A percentile compares a stretch with the other conserved stretches of the same genome.
These are phyloP conservation scores for Dimargaris cristalligena DNA, from an alignment of 192 early-diverging fungal species.

Conservation along the genomic window DNA sequence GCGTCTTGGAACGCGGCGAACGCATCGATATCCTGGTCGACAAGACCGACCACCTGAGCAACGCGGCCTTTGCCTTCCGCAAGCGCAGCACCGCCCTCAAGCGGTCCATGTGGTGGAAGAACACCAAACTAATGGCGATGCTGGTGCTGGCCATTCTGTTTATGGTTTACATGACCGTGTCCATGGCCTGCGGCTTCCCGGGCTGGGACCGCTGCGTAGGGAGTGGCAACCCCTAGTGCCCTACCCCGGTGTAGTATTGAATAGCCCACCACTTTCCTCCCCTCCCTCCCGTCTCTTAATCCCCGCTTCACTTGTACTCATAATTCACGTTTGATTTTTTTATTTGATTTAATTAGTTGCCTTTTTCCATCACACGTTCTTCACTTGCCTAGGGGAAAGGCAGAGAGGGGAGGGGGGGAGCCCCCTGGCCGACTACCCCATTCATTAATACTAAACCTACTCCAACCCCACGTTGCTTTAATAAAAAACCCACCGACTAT, in stretches of 20 bases:
- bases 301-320: neutral
- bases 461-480: too few relatives aligned
- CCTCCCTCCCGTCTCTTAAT: too few relatives aligned
- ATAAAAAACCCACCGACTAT: too few relatives aligned
- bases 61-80: constrained; percentile 78
- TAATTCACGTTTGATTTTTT: constrained; percentile 1
- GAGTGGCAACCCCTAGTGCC: constrained; percentile 4
- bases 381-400: too few relatives aligned
- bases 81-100: constrained; percentile 70
- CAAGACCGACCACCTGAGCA: constrained; percentile 76
- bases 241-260: too few relatives aligned
- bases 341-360: too few relatives aligned
- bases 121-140: constrained; percentile 63
- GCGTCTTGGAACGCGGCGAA: constrained; percentile 74
- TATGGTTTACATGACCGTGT: constrained; percentile 57
- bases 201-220: constrained; percentile 31
- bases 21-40: constrained; percentile 78
- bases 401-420: too few relatives aligned
- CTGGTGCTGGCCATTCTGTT: constrained; percentile 41
- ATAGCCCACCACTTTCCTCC: too few relatives aligned
- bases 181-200: constrained; percentile 68
- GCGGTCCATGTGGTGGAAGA: constrained; percentile 90
- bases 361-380: too few relatives aligned
- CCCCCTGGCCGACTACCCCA: too few relatives aligned
- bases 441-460: too few relatives aligned